phyloP scores from a whole-genome alignment of 2,329 filamentous ascomycete species.

The Aureobasidium sp. region DNA sequence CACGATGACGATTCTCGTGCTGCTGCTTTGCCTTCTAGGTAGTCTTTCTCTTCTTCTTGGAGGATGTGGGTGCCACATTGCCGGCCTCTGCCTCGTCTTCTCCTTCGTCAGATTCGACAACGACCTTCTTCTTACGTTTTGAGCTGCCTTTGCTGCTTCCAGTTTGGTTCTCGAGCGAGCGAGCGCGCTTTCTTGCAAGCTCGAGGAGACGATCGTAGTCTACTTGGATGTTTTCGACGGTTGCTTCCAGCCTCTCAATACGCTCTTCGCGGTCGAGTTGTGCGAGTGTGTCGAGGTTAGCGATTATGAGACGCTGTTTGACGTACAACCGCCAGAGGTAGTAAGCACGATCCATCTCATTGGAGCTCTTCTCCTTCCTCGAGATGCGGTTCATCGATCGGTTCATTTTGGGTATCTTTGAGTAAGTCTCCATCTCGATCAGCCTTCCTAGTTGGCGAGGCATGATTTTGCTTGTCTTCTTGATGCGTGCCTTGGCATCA shows the following conservation, averaged over 20 bases:
- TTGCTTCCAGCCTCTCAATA: conserved; percentile 63
- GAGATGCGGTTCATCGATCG: conserved; percentile 39
- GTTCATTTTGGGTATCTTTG: conserved; percentile 42
- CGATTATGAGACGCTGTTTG: conserved; percentile 68
- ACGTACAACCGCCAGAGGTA: conserved; percentile 64
- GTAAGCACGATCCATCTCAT: conserved; percentile 54
- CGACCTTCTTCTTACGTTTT: conserved; percentile 5
- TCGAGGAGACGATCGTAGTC: conserved; percentile 64
- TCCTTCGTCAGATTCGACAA: conserved; percentile 12
- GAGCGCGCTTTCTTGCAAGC: conserved; percentile 28
- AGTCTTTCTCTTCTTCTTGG: conserved; percentile 8
- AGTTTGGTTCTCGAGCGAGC: not conserved
- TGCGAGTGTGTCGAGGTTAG: conserved; percentile 62
- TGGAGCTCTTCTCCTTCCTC: conserved; percentile 38
- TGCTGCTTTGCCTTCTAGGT: not conserved
- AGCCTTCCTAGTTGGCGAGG: conserved; percentile 67
- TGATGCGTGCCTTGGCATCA: conserved; percentile 48
- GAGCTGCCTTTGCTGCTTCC: not conserved
- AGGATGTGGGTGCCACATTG: not conserved
- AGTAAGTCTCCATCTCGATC: conserved; percentile 65
- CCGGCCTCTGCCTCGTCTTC: not conserved
- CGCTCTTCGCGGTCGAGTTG: conserved; percentile 62
- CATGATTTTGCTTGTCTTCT: conserved; percentile 59
- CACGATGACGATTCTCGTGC: not conserved
- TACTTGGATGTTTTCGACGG: conserved; percentile 57